Conservation (phyloP, 2,329 filamentous ascomycete genomes). For the Rhynchosporium agropyri region DNA sequence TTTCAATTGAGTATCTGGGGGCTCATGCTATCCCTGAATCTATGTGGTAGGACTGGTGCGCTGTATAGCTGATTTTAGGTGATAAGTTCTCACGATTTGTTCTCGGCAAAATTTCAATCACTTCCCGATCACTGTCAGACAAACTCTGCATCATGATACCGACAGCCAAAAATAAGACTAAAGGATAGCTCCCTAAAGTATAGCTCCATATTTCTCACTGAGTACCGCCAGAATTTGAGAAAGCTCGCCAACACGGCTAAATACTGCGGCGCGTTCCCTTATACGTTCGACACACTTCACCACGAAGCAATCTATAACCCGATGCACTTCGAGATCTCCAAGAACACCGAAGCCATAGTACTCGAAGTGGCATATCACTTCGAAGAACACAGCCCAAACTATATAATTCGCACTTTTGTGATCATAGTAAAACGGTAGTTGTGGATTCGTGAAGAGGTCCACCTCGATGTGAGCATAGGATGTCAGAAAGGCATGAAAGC, state of each 20-base stretch:
- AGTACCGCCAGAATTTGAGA: neutral
- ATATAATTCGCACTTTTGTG: neutral
- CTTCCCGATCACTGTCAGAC: too few relatives aligned
- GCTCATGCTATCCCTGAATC: too few relatives aligned
- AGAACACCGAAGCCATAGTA: neutral
- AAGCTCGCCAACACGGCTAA: neutral
- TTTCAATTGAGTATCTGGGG: too few relatives aligned
- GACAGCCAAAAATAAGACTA: too few relatives aligned
- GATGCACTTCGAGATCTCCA: too few relatives aligned
- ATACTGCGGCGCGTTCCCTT: neutral
- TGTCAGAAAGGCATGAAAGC: neutral
- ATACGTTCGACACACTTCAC: neutral
- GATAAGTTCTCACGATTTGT: too few relatives aligned
- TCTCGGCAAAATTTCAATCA: too few relatives aligned
- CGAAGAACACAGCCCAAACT: conserved; percentile 6
- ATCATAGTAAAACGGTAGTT: neutral
- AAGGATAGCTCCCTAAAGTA: too few relatives aligned
- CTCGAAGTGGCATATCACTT: neutral
- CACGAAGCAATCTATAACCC: neutral
- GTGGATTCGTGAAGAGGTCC: neutral
- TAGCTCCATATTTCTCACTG: too few relatives aligned
- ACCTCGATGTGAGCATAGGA: neutral
- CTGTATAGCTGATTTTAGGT: too few relatives aligned
- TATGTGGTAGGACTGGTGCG: too few relatives aligned
- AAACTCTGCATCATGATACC: too few relatives aligned